phyloP scores from a whole-genome alignment of 2,329 filamentous ascomycete species.

The Penicillium sp. region DNA sequence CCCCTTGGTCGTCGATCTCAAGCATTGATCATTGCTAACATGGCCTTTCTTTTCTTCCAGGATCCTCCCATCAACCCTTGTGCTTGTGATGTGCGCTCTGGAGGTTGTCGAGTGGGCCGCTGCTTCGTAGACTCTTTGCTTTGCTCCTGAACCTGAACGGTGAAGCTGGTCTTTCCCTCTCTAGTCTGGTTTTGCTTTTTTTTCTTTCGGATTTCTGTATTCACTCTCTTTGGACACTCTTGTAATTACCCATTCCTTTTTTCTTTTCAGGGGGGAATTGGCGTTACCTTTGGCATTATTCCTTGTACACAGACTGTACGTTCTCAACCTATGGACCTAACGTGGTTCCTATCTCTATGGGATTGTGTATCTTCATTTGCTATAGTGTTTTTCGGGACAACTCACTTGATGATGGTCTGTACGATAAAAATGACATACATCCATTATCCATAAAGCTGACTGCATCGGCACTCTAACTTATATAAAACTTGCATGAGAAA shows the following conservation, averaged over 20 bases:
- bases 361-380: neutral
- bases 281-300: neutral
- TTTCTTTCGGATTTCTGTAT: neutral
- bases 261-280: neutral
- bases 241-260: constrained; percentile 1
- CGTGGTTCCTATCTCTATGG: neutral
- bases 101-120: constrained; percentile 88
- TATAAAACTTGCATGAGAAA: neutral
- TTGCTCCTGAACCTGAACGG: neutral
- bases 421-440: neutral
- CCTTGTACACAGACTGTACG: neutral
- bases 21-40: constrained; percentile 11
- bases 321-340: neutral
- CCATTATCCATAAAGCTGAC: no score
- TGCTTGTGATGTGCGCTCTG: constrained; percentile 86
- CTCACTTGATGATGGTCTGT: neutral
- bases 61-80: constrained; percentile 89
- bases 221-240: constrained; percentile 1
- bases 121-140: constrained; percentile 14
- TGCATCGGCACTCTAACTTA: no score
- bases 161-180: constrained; percentile 3
- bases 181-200: neutral
- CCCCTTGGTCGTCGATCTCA: neutral
- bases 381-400: neutral
- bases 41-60: constrained; percentile 43